These are phyloP conservation scores for Solanum hybrid DNA, from an alignment of 305 asterid genomes.

Conservation along the genomic window DNA sequence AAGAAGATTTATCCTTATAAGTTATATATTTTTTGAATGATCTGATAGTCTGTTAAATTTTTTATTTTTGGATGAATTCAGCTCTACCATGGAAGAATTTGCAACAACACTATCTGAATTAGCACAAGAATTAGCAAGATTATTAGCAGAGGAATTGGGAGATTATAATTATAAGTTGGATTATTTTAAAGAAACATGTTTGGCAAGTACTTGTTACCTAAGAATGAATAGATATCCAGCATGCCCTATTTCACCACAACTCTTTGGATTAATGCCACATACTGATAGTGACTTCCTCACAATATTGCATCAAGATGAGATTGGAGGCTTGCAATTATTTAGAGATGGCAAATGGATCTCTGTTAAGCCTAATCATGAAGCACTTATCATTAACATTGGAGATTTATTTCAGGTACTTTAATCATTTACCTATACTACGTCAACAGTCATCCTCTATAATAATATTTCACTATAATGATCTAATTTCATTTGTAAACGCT, in stretches of 20 bases:
- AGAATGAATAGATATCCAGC: no score
- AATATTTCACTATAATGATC: neutral
- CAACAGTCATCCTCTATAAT: neutral
- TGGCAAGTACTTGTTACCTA: no score
- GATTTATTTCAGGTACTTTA: no score
- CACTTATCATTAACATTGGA: no score
- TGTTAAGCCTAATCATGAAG: no score
- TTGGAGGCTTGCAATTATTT: no score
- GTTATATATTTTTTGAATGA: neutral
- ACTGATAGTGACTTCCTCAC: no score
- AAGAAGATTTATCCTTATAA: neutral
- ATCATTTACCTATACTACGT: neutral
- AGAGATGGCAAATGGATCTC: no score
- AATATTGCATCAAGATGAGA: no score
- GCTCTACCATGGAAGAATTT: conserved; percentile 61
- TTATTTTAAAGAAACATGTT: no score
- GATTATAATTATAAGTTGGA: neutral
- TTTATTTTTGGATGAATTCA: conserved; percentile 3
- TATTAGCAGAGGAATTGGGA: conserved; percentile 57
- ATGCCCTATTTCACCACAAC: no score
- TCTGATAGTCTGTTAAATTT: neutral
- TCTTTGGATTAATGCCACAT: no score
- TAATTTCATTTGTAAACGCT: neutral
- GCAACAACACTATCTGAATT: conserved; percentile 45
- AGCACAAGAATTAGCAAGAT: conserved; percentile 44